phyloP scores from a whole-genome alignment of 108 stramenopile genomes.

The Schizochytrium sp. region DNA sequence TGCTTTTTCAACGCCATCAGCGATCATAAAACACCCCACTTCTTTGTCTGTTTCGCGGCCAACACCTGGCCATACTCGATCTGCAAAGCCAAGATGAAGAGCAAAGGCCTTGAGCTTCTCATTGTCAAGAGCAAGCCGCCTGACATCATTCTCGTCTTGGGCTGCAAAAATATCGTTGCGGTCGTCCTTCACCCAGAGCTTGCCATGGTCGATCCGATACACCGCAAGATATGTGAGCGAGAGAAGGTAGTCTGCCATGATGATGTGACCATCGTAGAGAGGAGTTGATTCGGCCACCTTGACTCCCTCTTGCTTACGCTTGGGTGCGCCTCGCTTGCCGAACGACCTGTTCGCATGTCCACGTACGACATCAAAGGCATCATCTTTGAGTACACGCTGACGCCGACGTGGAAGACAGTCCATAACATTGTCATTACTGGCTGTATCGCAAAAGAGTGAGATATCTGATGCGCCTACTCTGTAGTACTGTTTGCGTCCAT shows the following conservation, averaged over 20 bases:
- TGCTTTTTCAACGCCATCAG: background rate
- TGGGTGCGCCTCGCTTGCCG: background rate
- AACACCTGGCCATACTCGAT: background rate
- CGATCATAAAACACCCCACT: background rate
- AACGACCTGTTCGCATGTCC: background rate
- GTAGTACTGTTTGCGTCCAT: background rate
- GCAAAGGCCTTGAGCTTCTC: background rate
- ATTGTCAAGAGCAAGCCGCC: background rate
- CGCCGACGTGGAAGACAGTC: background rate
- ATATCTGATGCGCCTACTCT: background rate
- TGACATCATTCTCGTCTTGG: background rate
- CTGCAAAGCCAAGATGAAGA: background rate
- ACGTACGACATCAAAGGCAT: background rate
- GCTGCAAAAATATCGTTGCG: background rate
- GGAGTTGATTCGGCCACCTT: background rate
- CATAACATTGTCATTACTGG: background rate
- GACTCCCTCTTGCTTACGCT: background rate
- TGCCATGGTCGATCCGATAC: background rate
- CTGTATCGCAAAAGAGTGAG: background rate
- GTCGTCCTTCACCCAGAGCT: background rate
- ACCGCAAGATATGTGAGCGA: background rate
- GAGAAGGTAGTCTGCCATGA: background rate
- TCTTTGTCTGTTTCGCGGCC: background rate
- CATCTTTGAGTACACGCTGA: background rate
- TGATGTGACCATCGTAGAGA: background rate